Percentiles rank a stretch among this genome's conserved stretches.
Evolutionary conservation across 192 early-diverging fungal genomes (phyloP).

Genomic region (Coemansia sp.): DNA sequence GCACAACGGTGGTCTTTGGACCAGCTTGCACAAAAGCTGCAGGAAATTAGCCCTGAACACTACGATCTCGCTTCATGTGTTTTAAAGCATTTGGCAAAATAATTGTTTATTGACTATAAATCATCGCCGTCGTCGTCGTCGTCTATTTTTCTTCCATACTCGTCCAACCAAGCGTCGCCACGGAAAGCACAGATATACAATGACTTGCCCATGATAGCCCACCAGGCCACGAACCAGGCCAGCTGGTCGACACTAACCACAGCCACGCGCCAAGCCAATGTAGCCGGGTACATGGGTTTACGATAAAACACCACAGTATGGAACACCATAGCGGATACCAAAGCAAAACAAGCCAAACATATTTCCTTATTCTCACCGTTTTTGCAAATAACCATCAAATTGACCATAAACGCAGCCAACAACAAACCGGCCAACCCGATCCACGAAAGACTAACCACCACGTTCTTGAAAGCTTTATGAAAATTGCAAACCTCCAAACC

Average conservation of each 20-base stretch:
- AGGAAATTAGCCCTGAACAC: not conserved
- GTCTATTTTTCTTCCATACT: not conserved
- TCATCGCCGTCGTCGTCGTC: not conserved
- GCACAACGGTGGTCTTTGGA: not conserved
- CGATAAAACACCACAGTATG: slow-evolving; percentile 27
- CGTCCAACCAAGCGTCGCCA: not conserved
- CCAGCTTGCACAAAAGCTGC: not conserved
- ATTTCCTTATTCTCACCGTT: slow-evolving; percentile 15
- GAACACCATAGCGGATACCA: slow-evolving; percentile 8
- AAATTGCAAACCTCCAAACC: slow-evolving; percentile 27
- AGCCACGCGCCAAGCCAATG: slow-evolving; percentile 21
- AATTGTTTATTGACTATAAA: no score
- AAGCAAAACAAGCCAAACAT: not conserved
- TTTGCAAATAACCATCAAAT: not conserved
- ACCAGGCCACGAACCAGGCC: slow-evolving; percentile 28
- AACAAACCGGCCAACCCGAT: not conserved
- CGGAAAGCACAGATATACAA: slow-evolving; percentile 20
- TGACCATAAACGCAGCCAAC: not conserved
- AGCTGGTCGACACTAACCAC: slow-evolving; percentile 29
- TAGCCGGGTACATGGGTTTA: slow-evolving; percentile 24
- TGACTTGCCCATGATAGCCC: slow-evolving; percentile 22
- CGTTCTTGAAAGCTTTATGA: slow-evolving; percentile 26
- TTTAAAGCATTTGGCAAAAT: not conserved
- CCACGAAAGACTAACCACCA: slow-evolving; percentile 13
- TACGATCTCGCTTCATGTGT: not conserved